Evolutionary conservation across 163 green algal genomes (phyloP).

Genomic region (Chlamydomonas reinhardtii): DNA sequence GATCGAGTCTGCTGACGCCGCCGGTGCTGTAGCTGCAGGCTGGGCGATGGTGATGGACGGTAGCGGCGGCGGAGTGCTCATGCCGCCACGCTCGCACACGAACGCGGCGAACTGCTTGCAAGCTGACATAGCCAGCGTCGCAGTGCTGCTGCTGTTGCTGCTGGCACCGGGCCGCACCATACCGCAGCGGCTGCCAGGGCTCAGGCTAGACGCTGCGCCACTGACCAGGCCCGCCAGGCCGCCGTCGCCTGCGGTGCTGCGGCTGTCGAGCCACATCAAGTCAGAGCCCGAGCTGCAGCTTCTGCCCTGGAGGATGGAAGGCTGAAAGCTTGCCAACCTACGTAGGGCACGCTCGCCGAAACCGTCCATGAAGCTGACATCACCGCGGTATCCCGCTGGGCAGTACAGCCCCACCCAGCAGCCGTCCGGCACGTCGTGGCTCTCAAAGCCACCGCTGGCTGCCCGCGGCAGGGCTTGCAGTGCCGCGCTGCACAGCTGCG

Average conservation of each 20-base stretch:
- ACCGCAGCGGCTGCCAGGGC: background rate
- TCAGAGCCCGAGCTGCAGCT: background rate
- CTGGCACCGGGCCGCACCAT: background rate
- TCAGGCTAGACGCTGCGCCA: background rate
- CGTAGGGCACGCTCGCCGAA: background rate
- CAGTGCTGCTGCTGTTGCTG: background rate
- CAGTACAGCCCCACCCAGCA: constrained; percentile 14
- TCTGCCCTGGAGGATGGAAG: background rate
- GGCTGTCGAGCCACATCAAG: background rate
- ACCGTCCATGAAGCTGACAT: background rate
- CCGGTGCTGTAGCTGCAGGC: background rate
- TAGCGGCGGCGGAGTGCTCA: too few relatives aligned
- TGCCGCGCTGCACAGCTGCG: background rate
- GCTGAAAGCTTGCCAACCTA: background rate
- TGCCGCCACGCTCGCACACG: background rate
- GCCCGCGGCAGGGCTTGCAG: background rate
- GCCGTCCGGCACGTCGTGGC: background rate
- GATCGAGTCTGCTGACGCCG: background rate
- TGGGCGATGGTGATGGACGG: background rate
- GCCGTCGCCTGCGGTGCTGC: background rate
- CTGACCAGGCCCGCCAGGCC: too few relatives aligned
- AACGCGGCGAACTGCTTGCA: background rate
- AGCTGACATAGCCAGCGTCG: background rate
- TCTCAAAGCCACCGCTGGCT: background rate
- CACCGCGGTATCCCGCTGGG: background rate